phyloP scores from a whole-genome alignment of 2,329 filamentous ascomycete genomes.

The Epichloe scottii region DNA sequence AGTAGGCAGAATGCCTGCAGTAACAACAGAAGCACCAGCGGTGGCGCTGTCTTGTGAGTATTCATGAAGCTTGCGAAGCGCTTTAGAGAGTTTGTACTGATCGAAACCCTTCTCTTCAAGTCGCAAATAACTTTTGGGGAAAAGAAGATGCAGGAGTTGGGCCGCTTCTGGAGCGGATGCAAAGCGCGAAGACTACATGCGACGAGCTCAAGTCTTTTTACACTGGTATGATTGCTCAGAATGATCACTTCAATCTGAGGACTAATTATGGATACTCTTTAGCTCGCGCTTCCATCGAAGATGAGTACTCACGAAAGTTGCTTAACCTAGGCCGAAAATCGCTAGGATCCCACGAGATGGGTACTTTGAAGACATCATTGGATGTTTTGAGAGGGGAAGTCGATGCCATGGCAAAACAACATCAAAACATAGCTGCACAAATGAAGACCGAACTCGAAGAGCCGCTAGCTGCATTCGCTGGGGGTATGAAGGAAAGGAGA shows the following conservation, averaged over 20 bases:
- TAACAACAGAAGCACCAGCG: slow-evolving; percentile 47
- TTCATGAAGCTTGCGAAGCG: not conserved
- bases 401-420: slow-evolving; percentile 87
- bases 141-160: slow-evolving; percentile 94
- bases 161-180: slow-evolving; percentile 88
- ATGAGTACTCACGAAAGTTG: slow-evolving; percentile 88
- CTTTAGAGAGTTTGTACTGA: not conserved
- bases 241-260: not conserved
- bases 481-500: slow-evolving; percentile 87
- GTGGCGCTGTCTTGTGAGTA: slow-evolving; percentile 55
- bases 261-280: not conserved
- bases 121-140: slow-evolving; percentile 99
- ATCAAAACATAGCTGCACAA: slow-evolving; percentile 77
- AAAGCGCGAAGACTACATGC: slow-evolving; percentile 82
- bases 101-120: slow-evolving; percentile 28
- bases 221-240: slow-evolving; percentile 40
- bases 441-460: slow-evolving; percentile 97
- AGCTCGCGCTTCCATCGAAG: slow-evolving; percentile 89
- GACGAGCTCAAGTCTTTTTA: slow-evolving; percentile 94
- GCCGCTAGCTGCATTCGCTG: slow-evolving; percentile 78
- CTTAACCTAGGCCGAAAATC: slow-evolving; percentile 77
- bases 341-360: slow-evolving; percentile 75
- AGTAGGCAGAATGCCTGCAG: slow-evolving; percentile 42
- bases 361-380: slow-evolving; percentile 70
- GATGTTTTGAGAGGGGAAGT: slow-evolving; percentile 83